A percentile compares a stretch with the other conserved stretches of the same genome.
phyloP scores from a whole-genome alignment of 192 early-diverging fungal genomes.

The Phycomyces nitens region DNA sequence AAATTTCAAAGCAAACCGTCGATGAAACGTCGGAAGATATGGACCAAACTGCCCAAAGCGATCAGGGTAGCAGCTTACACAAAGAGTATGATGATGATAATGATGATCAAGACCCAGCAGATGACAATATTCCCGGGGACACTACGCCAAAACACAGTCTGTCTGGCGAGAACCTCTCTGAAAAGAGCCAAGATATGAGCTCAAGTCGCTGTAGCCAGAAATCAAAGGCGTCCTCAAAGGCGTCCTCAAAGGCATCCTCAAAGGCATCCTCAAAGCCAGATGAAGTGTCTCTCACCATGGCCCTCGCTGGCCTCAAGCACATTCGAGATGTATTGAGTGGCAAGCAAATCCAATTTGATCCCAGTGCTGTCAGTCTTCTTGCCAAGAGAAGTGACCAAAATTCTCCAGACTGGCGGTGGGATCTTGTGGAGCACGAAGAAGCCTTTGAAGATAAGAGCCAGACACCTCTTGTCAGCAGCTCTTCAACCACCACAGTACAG shows the following conservation, averaged over 20 bases:
- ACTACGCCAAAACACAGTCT: too few relatives aligned
- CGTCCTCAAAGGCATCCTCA: conserved; percentile 3
- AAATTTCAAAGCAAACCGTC: conserved; percentile 1
- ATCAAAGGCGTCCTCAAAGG: not conserved
- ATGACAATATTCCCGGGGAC: too few relatives aligned
- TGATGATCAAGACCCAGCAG: too few relatives aligned
- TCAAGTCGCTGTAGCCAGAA: not conserved
- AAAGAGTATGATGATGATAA: too few relatives aligned
- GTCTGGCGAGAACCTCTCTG: too few relatives aligned
- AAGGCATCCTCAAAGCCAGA: conserved; percentile 19
- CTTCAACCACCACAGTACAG: not conserved
- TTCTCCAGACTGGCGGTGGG: not conserved
- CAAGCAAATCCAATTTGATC: conserved; percentile 40
- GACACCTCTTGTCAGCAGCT: not conserved
- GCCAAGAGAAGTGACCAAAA: not conserved
- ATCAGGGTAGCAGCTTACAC: not conserved
- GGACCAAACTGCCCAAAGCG: not conserved
- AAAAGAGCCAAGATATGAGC: too few relatives aligned
- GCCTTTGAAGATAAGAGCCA: conserved; percentile 4
- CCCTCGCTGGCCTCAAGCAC: conserved; percentile 49
- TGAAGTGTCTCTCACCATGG: conserved; percentile 38
- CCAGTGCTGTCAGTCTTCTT: not conserved
- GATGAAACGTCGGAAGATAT: conserved; percentile 11
- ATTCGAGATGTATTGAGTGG: conserved; percentile 49
- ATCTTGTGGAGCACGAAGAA: conserved; percentile 7